A percentile compares a stretch with the other conserved stretches of the same genome.
These are phyloP conservation scores for Saccharum officinarum DNA, from an alignment of 176 grass and related monocot genomes.

Conservation along the genomic window DNA sequence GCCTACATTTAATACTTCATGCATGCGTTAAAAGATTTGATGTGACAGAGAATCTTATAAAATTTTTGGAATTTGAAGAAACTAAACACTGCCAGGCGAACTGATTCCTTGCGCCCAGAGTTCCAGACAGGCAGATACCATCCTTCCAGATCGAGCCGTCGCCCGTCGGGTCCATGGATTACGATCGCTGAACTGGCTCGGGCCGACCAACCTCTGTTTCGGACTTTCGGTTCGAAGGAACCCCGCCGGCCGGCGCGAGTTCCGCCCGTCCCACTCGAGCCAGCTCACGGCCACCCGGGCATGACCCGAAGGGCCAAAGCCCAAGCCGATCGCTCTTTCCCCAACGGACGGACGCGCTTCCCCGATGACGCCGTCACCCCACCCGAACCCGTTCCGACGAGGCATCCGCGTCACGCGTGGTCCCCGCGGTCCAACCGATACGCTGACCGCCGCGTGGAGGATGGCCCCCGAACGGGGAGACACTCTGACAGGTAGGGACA, in stretches of 20 bases:
- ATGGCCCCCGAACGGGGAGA: neutral
- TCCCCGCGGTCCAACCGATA: neutral
- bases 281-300: constrained; percentile 37
- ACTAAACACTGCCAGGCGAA: too few species aligned
- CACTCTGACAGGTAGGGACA: neutral
- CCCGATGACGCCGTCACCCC: constrained; percentile 12
- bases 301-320: too few species aligned
- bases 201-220: neutral
- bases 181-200: constrained; percentile 1
- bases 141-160: neutral
- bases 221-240: neutral
- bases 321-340: neutral
- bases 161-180: neutral
- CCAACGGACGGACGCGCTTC: neutral
- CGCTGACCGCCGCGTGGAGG: constrained; percentile 1
- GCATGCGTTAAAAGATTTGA: too few species aligned
- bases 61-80: too few species aligned
- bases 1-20: too few species aligned
- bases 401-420: neutral
- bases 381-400: neutral
- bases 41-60: too few species aligned
- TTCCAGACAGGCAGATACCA: too few species aligned
- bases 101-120: too few species aligned
- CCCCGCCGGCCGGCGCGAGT: neutral
- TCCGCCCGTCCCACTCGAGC: constrained; percentile 3